Base-by-base conservation (phyloP, 441 rosid species). In the Aquilaria agallochum region DNA sequence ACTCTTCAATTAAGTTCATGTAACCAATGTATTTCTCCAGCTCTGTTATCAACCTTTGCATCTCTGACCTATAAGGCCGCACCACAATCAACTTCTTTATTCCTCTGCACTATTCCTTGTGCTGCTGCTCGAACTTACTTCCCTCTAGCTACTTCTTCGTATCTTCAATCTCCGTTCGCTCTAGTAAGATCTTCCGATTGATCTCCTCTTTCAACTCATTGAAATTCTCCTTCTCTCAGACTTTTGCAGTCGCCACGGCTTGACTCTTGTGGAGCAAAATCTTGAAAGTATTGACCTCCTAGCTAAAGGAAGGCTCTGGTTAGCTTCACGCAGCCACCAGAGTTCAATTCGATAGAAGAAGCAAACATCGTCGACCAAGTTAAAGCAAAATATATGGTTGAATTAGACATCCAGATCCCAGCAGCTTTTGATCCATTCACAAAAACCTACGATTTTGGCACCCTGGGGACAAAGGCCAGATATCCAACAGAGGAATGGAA, bases 61-160 rank as follows among this genome's bases (percentile, higher is more conserved):
- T 88, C 79, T 83, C 90, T 0, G 96, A 80, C 71, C 97, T 76
- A 0, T 90, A 90, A 9, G 90, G 96, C 81, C 88, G 96, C 59
- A 71, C 69, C 5, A 92, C 87, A 49, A 91, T 80, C 79, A 91
- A 61, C 60, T 82, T 91, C 78, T 93, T 79, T 58, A 85, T 83
- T 1, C 87, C 78, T 73, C 88, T 96, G 58, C 94, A 91, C 68
- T 88, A 94, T 80, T 88, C 97, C 77, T 91, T 91, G 75, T 91
- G 97, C 78, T 76, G 83, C 76, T 96, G 79, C 69, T 91, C 97
- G 36, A 91, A 72, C 68, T 82, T 91, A 67, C 97, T 91, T 72
- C 86, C 94, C 73, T 81, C 87, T 31, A 91, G 94, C 74, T 83
- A 92, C 68, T 78, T 81, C 83, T 91, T 88, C 15, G 86, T 63